Evolutionary conservation across 805 yeast genomes (phyloP).

Genomic region (Sugiyamaella floridensis): DNA sequence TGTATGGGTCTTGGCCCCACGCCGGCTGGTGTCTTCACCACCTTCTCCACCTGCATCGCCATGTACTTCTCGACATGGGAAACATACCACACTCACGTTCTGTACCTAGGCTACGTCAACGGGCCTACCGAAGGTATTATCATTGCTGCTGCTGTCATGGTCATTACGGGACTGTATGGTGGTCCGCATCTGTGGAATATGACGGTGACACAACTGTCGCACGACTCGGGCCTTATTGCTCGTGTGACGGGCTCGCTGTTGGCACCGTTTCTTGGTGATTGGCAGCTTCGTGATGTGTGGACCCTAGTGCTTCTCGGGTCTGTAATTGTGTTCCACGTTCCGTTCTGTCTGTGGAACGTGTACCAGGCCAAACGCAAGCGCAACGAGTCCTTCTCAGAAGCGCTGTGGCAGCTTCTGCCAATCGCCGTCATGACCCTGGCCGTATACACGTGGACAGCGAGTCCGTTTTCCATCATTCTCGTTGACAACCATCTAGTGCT

Average conservation of each 20-base stretch:
- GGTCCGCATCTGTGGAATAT: slow-evolving; percentile 54
- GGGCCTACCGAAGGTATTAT: slow-evolving; percentile 97
- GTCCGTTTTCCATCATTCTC: slow-evolving; percentile 44
- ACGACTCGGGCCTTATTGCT: neutral
- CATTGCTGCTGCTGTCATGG: slow-evolving; percentile 50
- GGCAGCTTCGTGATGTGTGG: slow-evolving; percentile 24
- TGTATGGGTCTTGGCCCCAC: slow-evolving; percentile 74
- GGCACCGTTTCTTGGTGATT: slow-evolving; percentile 7
- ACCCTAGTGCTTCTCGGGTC: slow-evolving; percentile 23
- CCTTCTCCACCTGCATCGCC: slow-evolving; percentile 60
- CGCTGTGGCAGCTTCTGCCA: slow-evolving; percentile 57
- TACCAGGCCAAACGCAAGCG: slow-evolving; percentile 40
- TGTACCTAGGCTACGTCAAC: slow-evolving; percentile 72
- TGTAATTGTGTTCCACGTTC: slow-evolving; percentile 54
- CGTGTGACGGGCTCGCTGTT: slow-evolving; percentile 9
- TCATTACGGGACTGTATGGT: slow-evolving; percentile 63
- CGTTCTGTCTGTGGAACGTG: slow-evolving; percentile 50
- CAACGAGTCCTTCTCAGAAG: slow-evolving; percentile 35
- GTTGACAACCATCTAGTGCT: slow-evolving; percentile 48
- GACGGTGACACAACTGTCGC: slow-evolving; percentile 34
- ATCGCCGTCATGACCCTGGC: slow-evolving; percentile 49
- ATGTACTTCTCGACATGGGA: slow-evolving; percentile 82
- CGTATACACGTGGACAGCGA: slow-evolving; percentile 39
- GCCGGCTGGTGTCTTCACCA: slow-evolving; percentile 67
- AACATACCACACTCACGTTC: slow-evolving; percentile 81